These are phyloP conservation scores for Boeremia lycopersici DNA, from an alignment of 2,329 filamentous ascomycete species.

Conservation along the genomic window DNA sequence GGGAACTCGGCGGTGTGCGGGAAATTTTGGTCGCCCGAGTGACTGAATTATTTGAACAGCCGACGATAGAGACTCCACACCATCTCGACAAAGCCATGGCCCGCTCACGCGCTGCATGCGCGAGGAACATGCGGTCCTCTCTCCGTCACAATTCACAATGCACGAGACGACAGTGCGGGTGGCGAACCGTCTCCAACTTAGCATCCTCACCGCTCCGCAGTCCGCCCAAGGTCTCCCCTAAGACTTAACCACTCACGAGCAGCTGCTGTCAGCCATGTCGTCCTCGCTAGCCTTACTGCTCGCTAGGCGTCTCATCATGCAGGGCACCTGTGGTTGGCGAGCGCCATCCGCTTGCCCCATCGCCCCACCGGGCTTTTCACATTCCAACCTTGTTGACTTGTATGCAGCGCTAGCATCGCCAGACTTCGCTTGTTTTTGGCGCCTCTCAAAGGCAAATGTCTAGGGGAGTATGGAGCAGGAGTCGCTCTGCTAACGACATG, in stretches of 20 bases:
- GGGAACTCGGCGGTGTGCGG: too few relatives aligned
- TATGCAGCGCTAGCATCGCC: constrained; percentile 8
- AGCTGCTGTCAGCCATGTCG: constrained; percentile 1
- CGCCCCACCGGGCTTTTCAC: constrained; percentile 9
- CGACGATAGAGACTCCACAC: not conserved
- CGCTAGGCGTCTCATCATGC: constrained; percentile 16
- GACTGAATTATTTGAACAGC: not conserved
- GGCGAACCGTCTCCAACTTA: constrained; percentile 3
- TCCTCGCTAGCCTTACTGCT: constrained; percentile 6
- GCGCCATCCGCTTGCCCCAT: constrained; percentile 12
- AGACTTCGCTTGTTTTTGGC: constrained; percentile 8
- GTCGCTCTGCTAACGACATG: constrained; percentile 17
- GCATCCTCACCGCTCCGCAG: constrained; percentile 12
- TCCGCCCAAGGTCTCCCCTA: constrained; percentile 2
- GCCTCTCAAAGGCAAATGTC: constrained; percentile 2
- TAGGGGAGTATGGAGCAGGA: constrained; percentile 10
- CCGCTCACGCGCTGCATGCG: constrained; percentile 12
- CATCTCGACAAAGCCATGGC: constrained; percentile 8
- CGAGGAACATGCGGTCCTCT: constrained; percentile 10
- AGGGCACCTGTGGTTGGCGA: constrained; percentile 17
- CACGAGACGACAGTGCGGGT: constrained; percentile 6
- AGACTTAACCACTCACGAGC: constrained; percentile 8
- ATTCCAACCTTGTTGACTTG: constrained; percentile 12
- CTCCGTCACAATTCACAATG: not conserved
- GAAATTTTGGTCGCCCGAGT: too few relatives aligned